A percentile compares a stretch with the other conserved stretches of the same genome.
Conservation (phyloP, 768 basidiomycete genomes). For the Collybia sordida region DNA sequence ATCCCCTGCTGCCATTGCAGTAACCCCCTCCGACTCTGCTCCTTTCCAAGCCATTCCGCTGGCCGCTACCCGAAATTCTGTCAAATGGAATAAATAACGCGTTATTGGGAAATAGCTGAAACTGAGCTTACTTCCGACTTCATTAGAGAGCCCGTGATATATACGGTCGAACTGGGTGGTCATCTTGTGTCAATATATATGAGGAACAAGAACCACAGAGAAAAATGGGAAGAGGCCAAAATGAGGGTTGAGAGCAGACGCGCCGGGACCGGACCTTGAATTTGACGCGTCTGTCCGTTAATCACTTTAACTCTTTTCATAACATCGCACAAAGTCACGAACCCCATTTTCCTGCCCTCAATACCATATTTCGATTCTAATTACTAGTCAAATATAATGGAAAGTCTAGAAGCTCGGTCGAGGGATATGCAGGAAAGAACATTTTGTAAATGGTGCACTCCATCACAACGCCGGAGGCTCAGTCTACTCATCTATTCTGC, state of each 20-base stretch:
- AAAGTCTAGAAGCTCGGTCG: constrained; percentile 63
- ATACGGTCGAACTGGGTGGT: constrained; percentile 87
- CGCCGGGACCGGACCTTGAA: constrained; percentile 44
- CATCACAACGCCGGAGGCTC: constrained; percentile 1
- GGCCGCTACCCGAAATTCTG: constrained; percentile 84
- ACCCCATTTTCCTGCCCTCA: constrained; percentile 2
- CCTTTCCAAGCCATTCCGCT: constrained; percentile 97
- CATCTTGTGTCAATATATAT: constrained; percentile 33
- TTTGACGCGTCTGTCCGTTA: constrained; percentile 28
- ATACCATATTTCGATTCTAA: neutral
- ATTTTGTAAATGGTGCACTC: constrained; percentile 84
- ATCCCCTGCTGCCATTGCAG: constrained; percentile 64
- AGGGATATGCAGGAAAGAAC: constrained; percentile 73
- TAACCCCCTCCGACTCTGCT: constrained; percentile 60
- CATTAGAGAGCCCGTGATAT: constrained; percentile 69
- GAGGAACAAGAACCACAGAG: neutral
- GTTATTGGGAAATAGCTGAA: constrained; percentile 1
- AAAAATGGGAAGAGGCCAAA: neutral
- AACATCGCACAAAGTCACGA: constrained; percentile 1
- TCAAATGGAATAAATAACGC: constrained; percentile 11
- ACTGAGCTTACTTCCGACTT: constrained; percentile 75
- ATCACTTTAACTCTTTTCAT: constrained; percentile 7
- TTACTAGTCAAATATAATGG: constrained; percentile 31
- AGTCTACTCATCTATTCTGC: constrained; percentile 3
- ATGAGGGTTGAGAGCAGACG: constrained; percentile 23